These are phyloP conservation scores for Leccinum ochraceum DNA, from an alignment of 768 basidiomycete species.

Conservation along the genomic window DNA sequence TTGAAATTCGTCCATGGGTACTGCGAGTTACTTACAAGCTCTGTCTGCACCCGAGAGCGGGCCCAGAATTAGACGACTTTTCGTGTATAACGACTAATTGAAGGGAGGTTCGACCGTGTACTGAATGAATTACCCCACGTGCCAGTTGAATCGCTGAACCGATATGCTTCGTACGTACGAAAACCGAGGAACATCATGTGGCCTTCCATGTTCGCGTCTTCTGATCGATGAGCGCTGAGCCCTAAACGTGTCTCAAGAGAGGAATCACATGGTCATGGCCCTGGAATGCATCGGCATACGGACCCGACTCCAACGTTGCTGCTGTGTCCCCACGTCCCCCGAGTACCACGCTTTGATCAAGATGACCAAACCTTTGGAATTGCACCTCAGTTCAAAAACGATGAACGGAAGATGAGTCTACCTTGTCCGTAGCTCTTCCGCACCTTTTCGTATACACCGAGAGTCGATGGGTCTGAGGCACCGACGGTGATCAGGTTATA, in stretches of 20 bases:
- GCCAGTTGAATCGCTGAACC: too few species aligned
- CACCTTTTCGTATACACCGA: constrained; percentile 18
- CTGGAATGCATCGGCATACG: constrained; percentile 9
- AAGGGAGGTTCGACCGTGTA: not conserved
- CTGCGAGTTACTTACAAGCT: not conserved
- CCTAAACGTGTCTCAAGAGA: not conserved
- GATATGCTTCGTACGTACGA: not conserved
- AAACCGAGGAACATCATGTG: too few species aligned
- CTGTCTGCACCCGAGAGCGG: not conserved
- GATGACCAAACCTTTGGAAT: constrained; percentile 10
- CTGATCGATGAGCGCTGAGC: not conserved
- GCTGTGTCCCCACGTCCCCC: constrained; percentile 4
- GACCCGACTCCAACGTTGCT: not conserved
- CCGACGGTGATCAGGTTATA: constrained; percentile 17
- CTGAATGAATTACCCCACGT: not conserved
- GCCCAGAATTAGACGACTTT: not conserved
- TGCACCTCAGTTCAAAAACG: not conserved
- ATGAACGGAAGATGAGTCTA: not conserved
- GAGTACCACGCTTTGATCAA: constrained; percentile 22
- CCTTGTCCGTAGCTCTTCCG: constrained; percentile 20
- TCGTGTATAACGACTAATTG: not conserved
- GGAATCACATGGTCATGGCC: constrained; percentile 21
- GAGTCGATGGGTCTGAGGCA: constrained; percentile 11
- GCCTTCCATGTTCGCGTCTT: not conserved
- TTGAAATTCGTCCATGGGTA: not conserved